Percentiles rank a stretch among this genome's conserved stretches.
Evolutionary conservation across 768 basidiomycete genomes (phyloP).

Genomic region (Holtermannia corniformis): DNA sequence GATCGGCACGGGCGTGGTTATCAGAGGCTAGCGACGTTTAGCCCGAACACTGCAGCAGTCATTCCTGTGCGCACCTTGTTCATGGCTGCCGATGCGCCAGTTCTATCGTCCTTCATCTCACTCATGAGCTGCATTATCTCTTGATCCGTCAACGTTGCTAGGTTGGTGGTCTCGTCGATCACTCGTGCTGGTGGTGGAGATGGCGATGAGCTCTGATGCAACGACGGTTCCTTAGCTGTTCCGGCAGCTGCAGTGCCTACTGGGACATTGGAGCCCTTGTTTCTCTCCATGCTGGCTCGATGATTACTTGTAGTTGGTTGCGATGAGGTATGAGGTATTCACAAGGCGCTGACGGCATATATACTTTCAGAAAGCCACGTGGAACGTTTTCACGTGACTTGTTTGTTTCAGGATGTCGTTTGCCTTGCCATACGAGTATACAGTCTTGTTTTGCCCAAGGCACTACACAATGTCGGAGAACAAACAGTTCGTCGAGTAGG

Average conservation of each 20-base stretch:
- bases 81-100: constrained; percentile 2
- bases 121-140: constrained; percentile 38
- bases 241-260: background rate
- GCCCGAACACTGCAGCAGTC: background rate
- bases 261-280: background rate
- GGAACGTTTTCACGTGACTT: no score
- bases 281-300: background rate
- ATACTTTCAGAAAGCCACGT: no score
- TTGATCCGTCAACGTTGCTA: constrained; percentile 38
- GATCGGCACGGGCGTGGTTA: constrained; percentile 38
- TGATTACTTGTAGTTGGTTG: background rate
- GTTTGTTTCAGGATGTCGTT: no score
- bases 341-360: no score
- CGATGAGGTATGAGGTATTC: background rate
- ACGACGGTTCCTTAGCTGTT: background rate
- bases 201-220: background rate
- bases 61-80: constrained; percentile 13
- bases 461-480: no score
- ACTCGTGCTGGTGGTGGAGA: background rate
- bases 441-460: no score
- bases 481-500: background rate
- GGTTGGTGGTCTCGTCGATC: constrained; percentile 39
- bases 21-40: constrained; percentile 30
- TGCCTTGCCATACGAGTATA: no score
- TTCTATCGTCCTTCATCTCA: constrained; percentile 25